Percentiles rank a stretch among this genome's conserved stretches.
Evolutionary conservation across 1,284 basidiomycete species (phyloP).

Genomic region (Fomitopsis betulina): DNA sequence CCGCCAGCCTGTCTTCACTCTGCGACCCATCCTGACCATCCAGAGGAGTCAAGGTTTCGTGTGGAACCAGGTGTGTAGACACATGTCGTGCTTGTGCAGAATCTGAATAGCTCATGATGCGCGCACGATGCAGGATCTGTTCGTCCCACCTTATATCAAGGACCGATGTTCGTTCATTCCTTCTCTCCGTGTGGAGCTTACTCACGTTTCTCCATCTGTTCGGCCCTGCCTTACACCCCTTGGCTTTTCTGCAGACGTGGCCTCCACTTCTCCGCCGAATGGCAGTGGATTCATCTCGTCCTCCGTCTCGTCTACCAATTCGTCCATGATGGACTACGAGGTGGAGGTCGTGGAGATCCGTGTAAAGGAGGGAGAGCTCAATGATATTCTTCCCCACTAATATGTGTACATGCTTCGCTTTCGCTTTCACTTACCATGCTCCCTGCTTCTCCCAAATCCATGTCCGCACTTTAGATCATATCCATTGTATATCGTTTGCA

Average conservation of each 20-base stretch:
- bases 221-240: constrained; percentile 9
- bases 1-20: constrained; percentile 51
- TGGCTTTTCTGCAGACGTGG: constrained; percentile 49
- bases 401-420: constrained; percentile 5
- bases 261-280: constrained; percentile 75
- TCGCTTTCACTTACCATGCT: constrained; percentile 11
- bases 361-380: constrained; percentile 69
- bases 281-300: constrained; percentile 60
- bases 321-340: constrained; percentile 64
- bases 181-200: constrained; percentile 12
- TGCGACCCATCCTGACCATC: constrained; percentile 78
- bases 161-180: constrained; percentile 66
- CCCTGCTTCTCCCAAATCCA: background rate
- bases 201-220: constrained; percentile 9
- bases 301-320: constrained; percentile 62
- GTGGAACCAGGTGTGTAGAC: constrained; percentile 70
- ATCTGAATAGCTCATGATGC: constrained; percentile 2
- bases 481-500: constrained; percentile 6
- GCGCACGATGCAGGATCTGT: constrained; percentile 54
- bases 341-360: constrained; percentile 83
- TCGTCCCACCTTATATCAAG: constrained; percentile 82
- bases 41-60: constrained; percentile 83
- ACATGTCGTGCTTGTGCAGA: background rate
- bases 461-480: background rate
- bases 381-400: constrained; percentile 64